These are phyloP conservation scores for Dothideomycetidae sp. DNA, from an alignment of 2,329 filamentous ascomycete species.

Conservation along the genomic window DNA sequence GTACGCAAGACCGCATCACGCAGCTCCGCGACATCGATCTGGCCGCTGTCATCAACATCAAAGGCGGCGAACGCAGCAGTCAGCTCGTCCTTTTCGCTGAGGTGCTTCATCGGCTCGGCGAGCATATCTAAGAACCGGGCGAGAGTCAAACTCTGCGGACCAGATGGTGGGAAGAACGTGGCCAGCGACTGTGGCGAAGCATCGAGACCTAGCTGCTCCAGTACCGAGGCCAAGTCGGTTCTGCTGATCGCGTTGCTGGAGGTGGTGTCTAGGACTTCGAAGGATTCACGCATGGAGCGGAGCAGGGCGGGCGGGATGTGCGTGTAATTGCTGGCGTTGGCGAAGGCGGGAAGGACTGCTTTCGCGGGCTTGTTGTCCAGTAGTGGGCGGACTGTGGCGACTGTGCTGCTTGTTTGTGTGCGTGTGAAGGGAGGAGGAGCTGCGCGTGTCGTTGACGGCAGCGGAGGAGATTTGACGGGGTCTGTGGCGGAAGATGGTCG, in stretches of 20 bases:
- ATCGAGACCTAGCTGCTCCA: constrained; percentile 72
- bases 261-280: constrained; percentile 82
- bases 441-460: constrained; percentile 1
- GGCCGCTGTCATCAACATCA: constrained; percentile 87
- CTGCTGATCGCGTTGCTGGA: constrained; percentile 71
- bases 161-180: constrained; percentile 59
- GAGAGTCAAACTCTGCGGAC: constrained; percentile 51
- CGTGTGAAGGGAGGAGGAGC: constrained; percentile 21
- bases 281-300: constrained; percentile 77
- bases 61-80: constrained; percentile 87
- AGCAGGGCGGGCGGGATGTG: constrained; percentile 71
- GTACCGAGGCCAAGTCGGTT: constrained; percentile 75
- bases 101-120: constrained; percentile 54
- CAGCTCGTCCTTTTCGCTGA: constrained; percentile 69
- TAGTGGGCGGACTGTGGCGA: constrained; percentile 22
- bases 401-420: constrained; percentile 22
- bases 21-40: constrained; percentile 72
- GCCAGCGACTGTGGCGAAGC: constrained; percentile 56
- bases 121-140: constrained; percentile 76
- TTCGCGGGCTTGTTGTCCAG: constrained; percentile 18
- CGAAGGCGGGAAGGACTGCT: constrained; percentile 12
- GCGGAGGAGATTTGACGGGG: constrained; percentile 19
- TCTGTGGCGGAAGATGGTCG: constrained; percentile 17
- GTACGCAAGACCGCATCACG: constrained; percentile 73
- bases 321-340: constrained; percentile 43